Evolutionary conservation across 139 green algal genomes (phyloP), one percentile per base, ranked within the genome.

Genomic region (Chlamydomonas incerta): DNA sequence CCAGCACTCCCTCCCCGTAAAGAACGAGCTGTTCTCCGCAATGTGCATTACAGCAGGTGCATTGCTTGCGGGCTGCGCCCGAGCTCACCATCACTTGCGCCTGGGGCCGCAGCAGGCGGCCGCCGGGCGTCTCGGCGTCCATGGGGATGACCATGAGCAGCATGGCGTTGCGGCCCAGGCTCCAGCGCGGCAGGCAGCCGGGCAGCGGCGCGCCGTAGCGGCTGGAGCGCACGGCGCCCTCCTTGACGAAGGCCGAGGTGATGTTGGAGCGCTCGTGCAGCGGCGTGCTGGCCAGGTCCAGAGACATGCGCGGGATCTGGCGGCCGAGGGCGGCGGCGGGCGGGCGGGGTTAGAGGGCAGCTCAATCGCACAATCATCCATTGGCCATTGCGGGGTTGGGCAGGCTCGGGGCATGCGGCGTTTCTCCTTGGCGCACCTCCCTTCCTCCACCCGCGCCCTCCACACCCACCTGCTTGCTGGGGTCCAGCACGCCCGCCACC

Each of bases 121-220:
- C 91, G 58, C 77, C 88, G 31, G 91, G 91, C 29, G 93, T 95
- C 87, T 95, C 93, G 21, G 91, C 93, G 73, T 95, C 93, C 93
- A 95, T 95, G 37, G 93, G 93, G 47, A 95, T 93, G 84, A 93
- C 92, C 35, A 95, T 87, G 67, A 95, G 93, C 47, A 95, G 87
- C 66, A 82, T 74, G 50, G 91, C 67, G 3, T 91, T 66, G 0
- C 67, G 77, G 23, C 57, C 70, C 52, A 93, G 71, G 46, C 73
- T 79, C 82, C 87, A 87, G 23, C 90, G 81, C 17, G 91, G 91
- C 75, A 94, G 87, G 37, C 65, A 82, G 24, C 73, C 73, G 5
- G 82, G 79, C 24, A 26, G 50, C 23, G 77, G 71, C 72, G 50
- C 58, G 65, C 77, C 77, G 62, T 69, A 84, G 63, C 77, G 63